Base-by-base conservation (phyloP, 768 basidiomycete genomes). In the Clitopilus hobsonii region DNA sequence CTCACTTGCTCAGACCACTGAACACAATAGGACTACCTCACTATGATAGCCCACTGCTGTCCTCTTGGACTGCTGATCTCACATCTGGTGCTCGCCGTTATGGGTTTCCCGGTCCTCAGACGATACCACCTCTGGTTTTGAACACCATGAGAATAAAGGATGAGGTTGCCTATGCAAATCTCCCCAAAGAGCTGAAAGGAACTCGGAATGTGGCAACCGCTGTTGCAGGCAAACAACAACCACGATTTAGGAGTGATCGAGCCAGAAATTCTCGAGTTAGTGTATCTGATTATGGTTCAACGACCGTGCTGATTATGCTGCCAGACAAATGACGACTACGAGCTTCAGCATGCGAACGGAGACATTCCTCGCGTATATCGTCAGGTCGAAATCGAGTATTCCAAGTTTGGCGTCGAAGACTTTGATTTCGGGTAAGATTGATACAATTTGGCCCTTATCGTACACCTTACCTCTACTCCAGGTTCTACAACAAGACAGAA, bases 331-430 rank as follows among this genome's bases (percentile, higher is more conserved):
- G 82, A 85, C 26, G 74, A 75, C n/a, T 73, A 80, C 22, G 69
- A 70, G 3, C 74, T 78, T 51, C 83, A 84, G 54, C 75, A 80
- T 51, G 72, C 69, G 18, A 76, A 75, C 25, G 83, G 80, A 30
- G 79, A 83, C 25, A 81, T 94, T 49, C 92, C 95, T 0, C 82
- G 80, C 54, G 80, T 85, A 57, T 99, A 97, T 68, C 85, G 90
- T 55, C 88, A 87, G 63, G 94, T 97, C 14, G 95, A 98, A 71
- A 99, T 99, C 63, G 93, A 95, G 69, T 99, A 99, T 67, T 95
- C 92, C 32, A 96, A 95, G 64, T 99, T 99, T 63, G 96, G 96
- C 3, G 92, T 98, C 16, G 96, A 98, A 66, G 96, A 99, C 69
- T 99, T 99, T 64, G 97, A 99, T 70, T 99, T 99, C 64, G 96